Evolutionary conservation across 2,329 filamentous ascomycete genomes (phyloP), one percentile per base, ranked within the genome.

Genomic region (Fusarium sp.): DNA sequence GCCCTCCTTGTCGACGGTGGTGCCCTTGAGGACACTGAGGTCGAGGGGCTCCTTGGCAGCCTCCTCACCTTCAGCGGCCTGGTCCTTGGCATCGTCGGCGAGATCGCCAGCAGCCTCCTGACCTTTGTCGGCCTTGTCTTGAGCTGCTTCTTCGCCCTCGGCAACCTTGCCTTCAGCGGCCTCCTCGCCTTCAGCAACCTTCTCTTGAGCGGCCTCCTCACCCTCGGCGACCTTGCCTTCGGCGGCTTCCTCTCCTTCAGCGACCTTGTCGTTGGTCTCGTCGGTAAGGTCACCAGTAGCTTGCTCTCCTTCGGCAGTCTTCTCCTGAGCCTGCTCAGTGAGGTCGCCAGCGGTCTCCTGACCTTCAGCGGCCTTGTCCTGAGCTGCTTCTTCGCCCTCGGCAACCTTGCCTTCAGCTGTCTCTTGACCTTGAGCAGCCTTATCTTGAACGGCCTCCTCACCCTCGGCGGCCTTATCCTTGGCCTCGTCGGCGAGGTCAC

Each of bases 1-100:
- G 37, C 84, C 84, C 8, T 78, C 71, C 71, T 87, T 86, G 75
- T 86, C 57, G 19, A 65, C 61, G 3, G 61, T 65, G 9, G 61
- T 65, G 8, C 54, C 63, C 50, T 63, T 66, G 15, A 66, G 63
- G 46, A 66, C 9, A 13, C 50, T 41, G 36, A 66, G 63, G 32
- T 66, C 63, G 2, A 66, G 62, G 3, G 46, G 49, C 23, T 63
- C 56, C 47, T 63, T 55, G 9, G 55, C 55, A 23, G 55, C 55
- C 9, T 63, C 59, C 42, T 63, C 68, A 9, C 44, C 49, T 11
- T 65, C 49, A n/a, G 52, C 46, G 1, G 4, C 46, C 39, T 64
- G 60, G 4, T 58, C 56, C 21, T 59, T 46, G 11, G 33, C 36
- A 10, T 61, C 49, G 11, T 42, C 33, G 4, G 32, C n/a, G 23